Evolutionary conservation across 164 flowering plant genomes (phyloP).

Genomic region (Nymphaea thermarum): DNA sequence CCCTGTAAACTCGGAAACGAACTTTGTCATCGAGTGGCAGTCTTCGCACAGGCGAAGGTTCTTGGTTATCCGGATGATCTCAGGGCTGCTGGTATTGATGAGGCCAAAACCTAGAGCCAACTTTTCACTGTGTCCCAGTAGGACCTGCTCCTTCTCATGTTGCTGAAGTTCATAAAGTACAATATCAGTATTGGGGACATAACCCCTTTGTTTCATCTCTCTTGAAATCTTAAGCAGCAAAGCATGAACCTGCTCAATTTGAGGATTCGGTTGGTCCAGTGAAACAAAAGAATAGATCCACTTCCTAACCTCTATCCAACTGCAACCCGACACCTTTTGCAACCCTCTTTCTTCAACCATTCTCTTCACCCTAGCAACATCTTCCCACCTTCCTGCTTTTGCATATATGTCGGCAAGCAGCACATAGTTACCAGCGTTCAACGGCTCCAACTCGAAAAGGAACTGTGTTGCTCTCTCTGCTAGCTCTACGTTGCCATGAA

Average conservation of each 20-base stretch:
- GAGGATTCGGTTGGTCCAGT: slow-evolving; percentile 7
- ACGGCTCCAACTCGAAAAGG: slow-evolving; percentile 15
- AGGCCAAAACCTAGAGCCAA: slow-evolving; percentile 11
- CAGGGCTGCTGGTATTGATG: slow-evolving; percentile 3
- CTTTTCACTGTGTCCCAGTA: slow-evolving; percentile 8
- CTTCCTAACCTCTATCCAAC: slow-evolving; percentile 9
- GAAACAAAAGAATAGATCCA: slow-evolving; percentile 11
- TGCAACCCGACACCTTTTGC: slow-evolving; percentile 10
- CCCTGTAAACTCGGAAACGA: slow-evolving; percentile 4
- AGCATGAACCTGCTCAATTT: slow-evolving; percentile 9
- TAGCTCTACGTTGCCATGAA: slow-evolving; percentile 12
- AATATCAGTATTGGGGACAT: slow-evolving; percentile 1
- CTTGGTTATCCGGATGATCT: slow-evolving; percentile 8
- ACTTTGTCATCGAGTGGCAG: slow-evolving; percentile 9
- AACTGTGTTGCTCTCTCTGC: slow-evolving; percentile 9
- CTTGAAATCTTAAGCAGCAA: slow-evolving; percentile 4
- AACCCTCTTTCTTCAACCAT: slow-evolving; percentile 7
- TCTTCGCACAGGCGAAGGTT: slow-evolving; percentile 9
- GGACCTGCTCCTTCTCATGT: slow-evolving; percentile 4
- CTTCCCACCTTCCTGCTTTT: slow-evolving; percentile 2
- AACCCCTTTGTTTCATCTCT: slow-evolving; percentile 7
- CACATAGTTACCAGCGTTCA: slow-evolving; percentile 14
- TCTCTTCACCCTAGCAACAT: slow-evolving; percentile 4
- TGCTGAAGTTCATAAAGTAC: not conserved
- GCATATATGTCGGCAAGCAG: slow-evolving; percentile 11